Evolutionary conservation across 257 asterid species (phyloP), one percentile per base, ranked within the genome.

Genomic region (Parsonsia alboflavescens): DNA sequence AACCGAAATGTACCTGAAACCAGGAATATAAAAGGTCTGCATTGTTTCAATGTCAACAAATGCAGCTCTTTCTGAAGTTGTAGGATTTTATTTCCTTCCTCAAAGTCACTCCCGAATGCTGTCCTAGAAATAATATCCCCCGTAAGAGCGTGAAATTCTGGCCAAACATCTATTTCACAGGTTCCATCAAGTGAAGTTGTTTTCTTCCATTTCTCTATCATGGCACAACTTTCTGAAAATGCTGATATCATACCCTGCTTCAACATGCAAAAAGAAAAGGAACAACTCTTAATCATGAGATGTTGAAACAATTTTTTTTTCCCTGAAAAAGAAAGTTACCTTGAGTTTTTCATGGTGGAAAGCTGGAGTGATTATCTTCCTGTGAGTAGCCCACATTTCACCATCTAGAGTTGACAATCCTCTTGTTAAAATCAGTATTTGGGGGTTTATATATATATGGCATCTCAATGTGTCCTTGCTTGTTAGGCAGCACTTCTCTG

Each of bases 341-440:
- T 84, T 88, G 11, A 88, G 58, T 81, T 86, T 86, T 68, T 88
- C 89, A 62, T 73, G 58, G 72, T 84, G 87, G 73, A 86, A 83
- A 52, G 85, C 85, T 39, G 93, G 89, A 59, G 64, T 81, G 68
- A 88, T 84, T 69, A 86, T 84, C 75, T 72, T 86, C 77, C 90
- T 74, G 66, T 81, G 93, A 48, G 54, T 64, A 28, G 82, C 89
- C 89, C 90, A 88, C 71, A 74, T 74, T 68, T 84, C 88, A 54
- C 88, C 89, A 19, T 82, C 79, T 10, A 82, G 77, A 76, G 80
- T 72, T 65, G 90, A 76, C 73, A 86, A 48, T 72, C 93, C 90
- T 79, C 67, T 80, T 52, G 86, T 57, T 49, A 86, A 78, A 70
- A 82, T 74, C 36, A 73, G 44, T 8, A 86, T 71, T 21, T 75